Evolutionary conservation across 768 basidiomycete genomes (phyloP), one percentile per base, ranked within the genome.

Genomic region (Suillus paluster): DNA sequence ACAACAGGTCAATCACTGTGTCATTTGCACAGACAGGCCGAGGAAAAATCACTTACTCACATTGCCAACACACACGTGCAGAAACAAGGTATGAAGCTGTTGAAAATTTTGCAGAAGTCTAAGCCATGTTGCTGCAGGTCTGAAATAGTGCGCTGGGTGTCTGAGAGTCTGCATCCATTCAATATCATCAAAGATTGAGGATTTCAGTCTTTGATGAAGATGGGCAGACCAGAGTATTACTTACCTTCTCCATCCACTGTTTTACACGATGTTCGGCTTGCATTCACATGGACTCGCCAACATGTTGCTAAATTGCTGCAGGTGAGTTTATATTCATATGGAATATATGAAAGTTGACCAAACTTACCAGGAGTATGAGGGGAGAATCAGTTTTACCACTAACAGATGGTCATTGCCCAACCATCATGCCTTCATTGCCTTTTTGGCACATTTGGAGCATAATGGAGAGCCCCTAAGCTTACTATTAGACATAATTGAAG

Each of bases 81-180:
- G 30, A 30, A 30, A 30, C 30, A 30, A 30, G 30, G 30, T 30
- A 30, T 30, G 6, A n/a, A n/a, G n/a, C n/a, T n/a, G 30, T 30
- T n/a, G n/a, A n/a, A n/a, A 30, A 6, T 30, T 6, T 30, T 30
- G 30, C n/a, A n/a, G 30, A 3, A 6, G 30, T 30, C 30, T 6
- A 30, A 30, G 30, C 6, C 30, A 3, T 30, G 30, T 30, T 30
- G 30, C 3, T 30, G 30, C 34, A 76, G 74, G 36, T 74, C 68
- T 0, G 67, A 76, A 49, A 70, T 75, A 21, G 77, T 80, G 1
- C 61, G 63, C 0, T 81, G 78, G 81, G 72, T 79, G 0, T 12
- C 72, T 0, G 70, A 79, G 60, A 73, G 67, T 44, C 58, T 71
- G 27, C 66, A 70, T 0, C 79, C 78, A 0, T 77, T 77, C 58